phyloP scores from a whole-genome alignment of 257 asterid genomes.

The Solanum bukasovii region DNA sequence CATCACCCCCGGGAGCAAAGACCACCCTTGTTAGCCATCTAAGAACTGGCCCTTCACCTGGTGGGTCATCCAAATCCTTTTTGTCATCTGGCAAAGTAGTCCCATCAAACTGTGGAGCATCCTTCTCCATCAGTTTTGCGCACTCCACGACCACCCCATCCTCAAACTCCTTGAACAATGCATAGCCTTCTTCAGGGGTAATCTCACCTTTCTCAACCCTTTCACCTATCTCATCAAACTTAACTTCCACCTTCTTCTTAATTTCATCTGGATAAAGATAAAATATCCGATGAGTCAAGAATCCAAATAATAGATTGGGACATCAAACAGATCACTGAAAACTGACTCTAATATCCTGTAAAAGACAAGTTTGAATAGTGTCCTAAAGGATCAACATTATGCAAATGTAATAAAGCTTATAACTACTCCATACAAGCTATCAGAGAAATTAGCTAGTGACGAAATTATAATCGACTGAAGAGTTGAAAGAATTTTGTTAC shows the following conservation, averaged over 20 bases:
- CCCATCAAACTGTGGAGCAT: slow-evolving; percentile 32
- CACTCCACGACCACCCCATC: slow-evolving; percentile 76
- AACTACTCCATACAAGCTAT: neutral
- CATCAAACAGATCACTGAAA: neutral
- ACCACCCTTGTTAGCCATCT: slow-evolving; percentile 88
- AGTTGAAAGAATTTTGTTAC: neutral
- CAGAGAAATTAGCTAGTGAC: neutral
- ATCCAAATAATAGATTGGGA: neutral
- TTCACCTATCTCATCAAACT: slow-evolving; percentile 71
- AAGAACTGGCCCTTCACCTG: slow-evolving; percentile 82
- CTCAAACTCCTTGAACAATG: slow-evolving; percentile 75
- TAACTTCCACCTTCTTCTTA: slow-evolving; percentile 60
- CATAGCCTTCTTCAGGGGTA: slow-evolving; percentile 67
- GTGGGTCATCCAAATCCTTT: slow-evolving; percentile 54
- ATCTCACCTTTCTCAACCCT: slow-evolving; percentile 76
- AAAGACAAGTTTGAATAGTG: neutral
- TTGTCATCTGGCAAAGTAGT: slow-evolving; percentile 20
- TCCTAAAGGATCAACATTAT: neutral
- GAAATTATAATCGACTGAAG: neutral
- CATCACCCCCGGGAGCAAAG: slow-evolving; percentile 79
- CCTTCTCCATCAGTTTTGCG: slow-evolving; percentile 52
- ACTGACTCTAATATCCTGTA: neutral
- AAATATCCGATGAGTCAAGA: neutral
- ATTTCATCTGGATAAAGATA: slow-evolving; percentile 42
- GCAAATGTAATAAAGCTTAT: neutral